Base-by-base conservation (phyloP, 495 filamentous ascomycete species). In the Patellaria atrata region DNA sequence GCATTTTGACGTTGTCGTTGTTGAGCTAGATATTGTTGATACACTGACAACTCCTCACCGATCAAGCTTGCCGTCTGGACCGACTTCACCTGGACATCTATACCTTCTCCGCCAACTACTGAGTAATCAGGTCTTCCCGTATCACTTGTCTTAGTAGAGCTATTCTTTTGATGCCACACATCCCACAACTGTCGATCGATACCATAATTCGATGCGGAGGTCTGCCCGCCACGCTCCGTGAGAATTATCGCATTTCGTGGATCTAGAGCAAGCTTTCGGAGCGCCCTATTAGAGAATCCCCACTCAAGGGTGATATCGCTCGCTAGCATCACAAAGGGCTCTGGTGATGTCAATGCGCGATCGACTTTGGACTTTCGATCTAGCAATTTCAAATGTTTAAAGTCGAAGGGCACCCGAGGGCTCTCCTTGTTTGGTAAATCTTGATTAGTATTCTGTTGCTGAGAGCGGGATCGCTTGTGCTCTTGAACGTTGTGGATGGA, bases 281-380 rank as follows among this genome's bases (percentile, higher is more conserved):
- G 56, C 4, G 85, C 70, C n/a, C 85, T 75, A 50, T 77, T 81
- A 1, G 91, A 89, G 48, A 94, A 93, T 0, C 89, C 89, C 89
- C 91, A 97, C 35, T 89, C 83, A 18, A 97, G 52, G 19, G 82
- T 87, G 0, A 75, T 65, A 53, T 94, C 85, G 30, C 82, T 93
- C 5, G 89, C 86, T 43, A 97, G 66, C 38, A 97, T 86, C 7
- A 97, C 86, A 46, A 59, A 38, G 19, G 69, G 65, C 24, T 56
- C 61, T 20, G 52, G 40, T 21, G 63, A 55, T 8, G 53, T 45
- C 7, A 77, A 48, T 26, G 82, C 57, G 40, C 70, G 74, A 28
- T 79, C 74, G 22, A 92, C 62, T 50, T 77, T 76, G 22, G 74
- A 77, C 50, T 66, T 75, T 26, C 73, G 69, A 41, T 93, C 82